These are phyloP conservation scores for Flaveria sonorensis DNA, from an alignment of 129 eudicot genomes.

Conservation along the genomic window DNA sequence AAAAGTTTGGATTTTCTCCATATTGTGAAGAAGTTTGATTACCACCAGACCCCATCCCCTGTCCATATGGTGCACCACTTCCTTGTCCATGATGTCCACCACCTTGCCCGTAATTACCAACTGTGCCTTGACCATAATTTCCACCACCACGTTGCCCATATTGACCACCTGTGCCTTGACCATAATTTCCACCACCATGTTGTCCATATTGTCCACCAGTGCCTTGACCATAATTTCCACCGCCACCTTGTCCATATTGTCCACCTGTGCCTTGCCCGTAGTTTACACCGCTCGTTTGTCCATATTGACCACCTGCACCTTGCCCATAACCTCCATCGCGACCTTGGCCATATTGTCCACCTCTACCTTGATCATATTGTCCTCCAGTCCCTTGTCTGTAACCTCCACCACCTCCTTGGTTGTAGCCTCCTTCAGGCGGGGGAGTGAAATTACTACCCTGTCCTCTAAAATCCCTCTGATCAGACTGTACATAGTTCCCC, in stretches of 20 bases:
- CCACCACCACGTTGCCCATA: conserved; percentile 29
- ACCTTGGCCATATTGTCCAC: conserved; percentile 38
- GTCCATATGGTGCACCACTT: conserved; percentile 7
- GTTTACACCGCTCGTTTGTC: conserved; percentile 13
- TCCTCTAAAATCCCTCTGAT: conserved; percentile 33
- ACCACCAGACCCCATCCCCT: conserved; percentile 17
- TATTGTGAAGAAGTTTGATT: conserved; percentile 33
- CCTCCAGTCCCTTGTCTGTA: conserved; percentile 37
- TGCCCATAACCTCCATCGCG: conserved; percentile 36
- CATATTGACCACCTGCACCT: conserved; percentile 32
- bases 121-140: conserved; percentile 28
- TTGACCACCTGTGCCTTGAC: conserved; percentile 31
- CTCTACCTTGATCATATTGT: conserved; percentile 30
- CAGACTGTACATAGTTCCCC: conserved; percentile 34
- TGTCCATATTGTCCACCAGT: conserved; percentile 29
- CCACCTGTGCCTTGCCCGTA: conserved; percentile 34
- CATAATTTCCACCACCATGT: conserved; percentile 33
- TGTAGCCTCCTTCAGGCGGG: conserved; percentile 39
- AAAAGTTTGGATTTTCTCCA: conserved; percentile 35
- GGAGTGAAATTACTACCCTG: conserved; percentile 35
- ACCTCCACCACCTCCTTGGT: conserved; percentile 38
- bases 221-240: conserved; percentile 35
- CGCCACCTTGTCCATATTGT: conserved; percentile 33
- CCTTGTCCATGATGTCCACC: conserved; percentile 29
- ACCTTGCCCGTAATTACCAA: conserved; percentile 31